These are phyloP conservation scores for Wickerhamomyces sp. DNA, from an alignment of 1,139 yeast genomes.

Conservation along the genomic window DNA sequence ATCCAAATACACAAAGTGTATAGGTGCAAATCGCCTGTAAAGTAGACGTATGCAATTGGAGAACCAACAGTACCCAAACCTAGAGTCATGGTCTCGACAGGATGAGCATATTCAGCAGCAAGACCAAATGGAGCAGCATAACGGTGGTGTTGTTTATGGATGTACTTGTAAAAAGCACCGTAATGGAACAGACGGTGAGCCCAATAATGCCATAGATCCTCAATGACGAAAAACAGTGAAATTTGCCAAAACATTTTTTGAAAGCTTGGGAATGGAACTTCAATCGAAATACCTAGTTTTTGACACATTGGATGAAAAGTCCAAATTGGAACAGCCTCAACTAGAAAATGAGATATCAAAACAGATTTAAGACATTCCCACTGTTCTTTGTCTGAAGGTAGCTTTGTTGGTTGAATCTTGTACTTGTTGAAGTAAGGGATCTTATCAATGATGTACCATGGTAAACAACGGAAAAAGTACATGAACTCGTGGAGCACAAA, in stretches of 20 bases:
- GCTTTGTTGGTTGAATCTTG: slow-evolving; percentile 76
- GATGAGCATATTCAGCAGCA: slow-evolving; percentile 96
- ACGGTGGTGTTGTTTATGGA: slow-evolving; percentile 94
- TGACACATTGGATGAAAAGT: slow-evolving; percentile 88
- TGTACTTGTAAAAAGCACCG: slow-evolving; percentile 80
- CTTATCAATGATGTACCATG: slow-evolving; percentile 77
- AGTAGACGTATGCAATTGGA: slow-evolving; percentile 68
- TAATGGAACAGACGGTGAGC: slow-evolving; percentile 84
- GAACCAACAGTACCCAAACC: slow-evolving; percentile 95
- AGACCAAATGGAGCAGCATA: slow-evolving; percentile 97
- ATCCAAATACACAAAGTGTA: slow-evolving; percentile 87
- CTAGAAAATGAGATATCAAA: slow-evolving; percentile 75
- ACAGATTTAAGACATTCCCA: slow-evolving; percentile 89
- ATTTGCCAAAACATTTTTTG: slow-evolving; percentile 59
- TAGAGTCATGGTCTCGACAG: slow-evolving; percentile 81
- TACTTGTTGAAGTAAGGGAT: slow-evolving; percentile 70
- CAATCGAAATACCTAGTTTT: slow-evolving; percentile 63
- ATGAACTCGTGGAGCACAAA: slow-evolving; percentile 70
- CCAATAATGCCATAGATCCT: slow-evolving; percentile 96
- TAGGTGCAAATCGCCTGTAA: slow-evolving; percentile 67
- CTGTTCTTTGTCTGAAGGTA: slow-evolving; percentile 77
- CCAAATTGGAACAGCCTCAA: slow-evolving; percentile 95
- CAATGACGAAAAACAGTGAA: slow-evolving; percentile 70
- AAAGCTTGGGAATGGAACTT: slow-evolving; percentile 78
- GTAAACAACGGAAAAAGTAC: slow-evolving; percentile 81